Conservation (phyloP, 139 green algal genomes). For the Astrephomene gubernaculifera region DNA sequence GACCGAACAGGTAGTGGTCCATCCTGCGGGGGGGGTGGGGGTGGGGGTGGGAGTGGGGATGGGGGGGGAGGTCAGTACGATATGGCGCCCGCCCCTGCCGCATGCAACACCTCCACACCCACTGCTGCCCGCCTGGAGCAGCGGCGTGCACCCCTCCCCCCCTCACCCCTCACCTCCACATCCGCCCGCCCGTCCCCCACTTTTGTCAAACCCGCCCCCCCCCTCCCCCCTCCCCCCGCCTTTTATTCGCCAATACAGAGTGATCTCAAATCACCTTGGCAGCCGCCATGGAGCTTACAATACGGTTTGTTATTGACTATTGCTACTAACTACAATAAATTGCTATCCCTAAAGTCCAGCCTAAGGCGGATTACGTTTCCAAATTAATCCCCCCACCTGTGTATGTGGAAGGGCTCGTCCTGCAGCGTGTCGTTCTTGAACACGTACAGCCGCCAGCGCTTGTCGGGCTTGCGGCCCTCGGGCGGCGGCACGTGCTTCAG, state of each 20-base stretch:
- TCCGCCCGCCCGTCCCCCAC: neutral
- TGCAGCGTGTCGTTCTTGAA: constrained; percentile 87
- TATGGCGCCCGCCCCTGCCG: too few relatives aligned
- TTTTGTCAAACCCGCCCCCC: too few relatives aligned
- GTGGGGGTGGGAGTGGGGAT: neutral
- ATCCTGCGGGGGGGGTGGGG: constrained; percentile 44
- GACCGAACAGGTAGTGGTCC: constrained; percentile 92
- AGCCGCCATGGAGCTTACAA: too few relatives aligned
- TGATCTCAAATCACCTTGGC: too few relatives aligned
- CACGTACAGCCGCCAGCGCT: constrained; percentile 93
- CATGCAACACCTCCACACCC: too few relatives aligned
- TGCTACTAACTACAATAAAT: too few relatives aligned
- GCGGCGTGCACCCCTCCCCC: too few relatives aligned
- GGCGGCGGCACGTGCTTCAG: constrained; percentile 86
- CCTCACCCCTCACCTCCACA: neutral
- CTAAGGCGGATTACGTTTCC: too few relatives aligned
- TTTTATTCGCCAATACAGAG: too few relatives aligned
- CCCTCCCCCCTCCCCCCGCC: neutral
- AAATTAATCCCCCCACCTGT: constrained; percentile 64
- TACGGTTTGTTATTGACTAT: too few relatives aligned
- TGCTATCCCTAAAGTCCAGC: too few relatives aligned
- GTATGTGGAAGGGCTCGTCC: constrained; percentile 65
- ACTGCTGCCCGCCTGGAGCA: too few relatives aligned
- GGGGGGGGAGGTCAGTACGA: neutral
- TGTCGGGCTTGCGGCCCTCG: constrained; percentile 76